Evolutionary conservation across 2,329 filamentous ascomycete species (phyloP).

Genomic region (Nothophaeocryptopus gaeumannii): DNA sequence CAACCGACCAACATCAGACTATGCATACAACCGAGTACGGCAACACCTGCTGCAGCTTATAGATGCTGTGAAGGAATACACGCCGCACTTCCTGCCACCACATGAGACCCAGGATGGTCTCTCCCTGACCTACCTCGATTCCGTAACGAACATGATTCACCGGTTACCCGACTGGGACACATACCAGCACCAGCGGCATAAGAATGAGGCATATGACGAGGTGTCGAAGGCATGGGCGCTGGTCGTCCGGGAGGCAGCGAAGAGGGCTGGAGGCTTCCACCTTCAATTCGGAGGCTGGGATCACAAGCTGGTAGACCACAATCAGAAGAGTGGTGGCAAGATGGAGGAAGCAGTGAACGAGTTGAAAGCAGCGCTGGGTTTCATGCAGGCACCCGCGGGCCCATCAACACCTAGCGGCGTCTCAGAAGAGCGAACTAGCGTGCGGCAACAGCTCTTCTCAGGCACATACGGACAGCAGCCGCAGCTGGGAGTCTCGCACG

Average conservation of each 20-base stretch:
- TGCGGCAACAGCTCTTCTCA: slow-evolving; percentile 48
- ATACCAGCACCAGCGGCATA: slow-evolving; percentile 83
- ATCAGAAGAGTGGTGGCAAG: slow-evolving; percentile 78
- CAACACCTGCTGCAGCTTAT: slow-evolving; percentile 76
- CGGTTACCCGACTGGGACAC: slow-evolving; percentile 87
- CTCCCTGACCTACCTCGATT: slow-evolving; percentile 84
- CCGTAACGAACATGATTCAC: slow-evolving; percentile 86
- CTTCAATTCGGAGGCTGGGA: slow-evolving; percentile 92
- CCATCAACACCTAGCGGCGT: slow-evolving; percentile 23
- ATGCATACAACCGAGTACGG: slow-evolving; percentile 89
- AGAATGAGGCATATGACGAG: slow-evolving; percentile 93
- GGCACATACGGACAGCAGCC: slow-evolving; percentile 51
- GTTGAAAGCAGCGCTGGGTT: slow-evolving; percentile 69
- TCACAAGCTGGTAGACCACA: slow-evolving; percentile 79
- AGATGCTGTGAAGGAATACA: slow-evolving; percentile 89
- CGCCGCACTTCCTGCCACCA: slow-evolving; percentile 89
- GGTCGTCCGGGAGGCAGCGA: slow-evolving; percentile 85
- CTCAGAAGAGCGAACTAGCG: slow-evolving; percentile 42
- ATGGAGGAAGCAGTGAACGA: slow-evolving; percentile 77
- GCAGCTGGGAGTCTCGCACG: slow-evolving; percentile 50
- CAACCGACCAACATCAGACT: slow-evolving; percentile 81
- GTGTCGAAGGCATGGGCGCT: slow-evolving; percentile 90
- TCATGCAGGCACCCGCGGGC: slow-evolving; percentile 60
- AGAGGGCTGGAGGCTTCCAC: slow-evolving; percentile 85
- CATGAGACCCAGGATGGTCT: slow-evolving; percentile 79